Conservation (phyloP, 495 filamentous ascomycete species). For the Hapsidospora chrysogenum region DNA sequence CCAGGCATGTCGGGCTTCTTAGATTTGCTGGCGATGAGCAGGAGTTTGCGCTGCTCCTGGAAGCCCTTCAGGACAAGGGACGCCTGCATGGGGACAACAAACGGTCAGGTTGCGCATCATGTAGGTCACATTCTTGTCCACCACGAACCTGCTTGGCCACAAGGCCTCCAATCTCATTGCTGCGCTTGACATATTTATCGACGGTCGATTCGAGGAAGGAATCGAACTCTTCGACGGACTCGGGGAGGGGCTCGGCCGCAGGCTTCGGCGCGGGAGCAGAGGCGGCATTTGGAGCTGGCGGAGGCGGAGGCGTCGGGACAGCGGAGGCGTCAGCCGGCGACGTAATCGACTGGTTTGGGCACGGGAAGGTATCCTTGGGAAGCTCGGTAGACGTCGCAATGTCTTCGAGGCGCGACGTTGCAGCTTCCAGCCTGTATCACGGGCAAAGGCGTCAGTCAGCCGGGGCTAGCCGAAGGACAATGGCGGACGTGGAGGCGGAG, state of each 20-base stretch:
- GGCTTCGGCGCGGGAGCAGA: slow-evolving; percentile 23
- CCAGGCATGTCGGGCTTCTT: slow-evolving; percentile 71
- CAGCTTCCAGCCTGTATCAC: slow-evolving; percentile 80
- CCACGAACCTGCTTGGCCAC: slow-evolving; percentile 60
- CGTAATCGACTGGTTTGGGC: slow-evolving; percentile 2
- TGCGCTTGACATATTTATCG: slow-evolving; percentile 59
- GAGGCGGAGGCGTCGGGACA: slow-evolving; percentile 11
- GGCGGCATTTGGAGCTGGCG: no score
- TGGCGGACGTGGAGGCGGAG: no score
- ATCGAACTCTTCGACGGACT: slow-evolving; percentile 74
- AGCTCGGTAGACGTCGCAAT: slow-evolving; percentile 62
- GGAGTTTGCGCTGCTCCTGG: slow-evolving; percentile 67
- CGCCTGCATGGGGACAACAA: slow-evolving; percentile 9
- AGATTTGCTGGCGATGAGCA: slow-evolving; percentile 75
- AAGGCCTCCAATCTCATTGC: slow-evolving; percentile 57
- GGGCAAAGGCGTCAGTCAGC: slow-evolving; percentile 1
- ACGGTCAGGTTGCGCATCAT: no score
- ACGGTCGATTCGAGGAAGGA: slow-evolving; percentile 58
- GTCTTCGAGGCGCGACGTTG: slow-evolving; percentile 90
- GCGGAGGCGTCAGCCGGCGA: neutral
- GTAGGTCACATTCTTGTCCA: no score
- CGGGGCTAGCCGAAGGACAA: no score
- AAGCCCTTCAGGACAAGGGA: slow-evolving; percentile 37
- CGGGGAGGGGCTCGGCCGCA: slow-evolving; percentile 46
- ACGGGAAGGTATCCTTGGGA: slow-evolving; percentile 17